Evolutionary conservation across 805 yeast species (phyloP).

Genomic region (Lachancea lanzarotensis): DNA sequence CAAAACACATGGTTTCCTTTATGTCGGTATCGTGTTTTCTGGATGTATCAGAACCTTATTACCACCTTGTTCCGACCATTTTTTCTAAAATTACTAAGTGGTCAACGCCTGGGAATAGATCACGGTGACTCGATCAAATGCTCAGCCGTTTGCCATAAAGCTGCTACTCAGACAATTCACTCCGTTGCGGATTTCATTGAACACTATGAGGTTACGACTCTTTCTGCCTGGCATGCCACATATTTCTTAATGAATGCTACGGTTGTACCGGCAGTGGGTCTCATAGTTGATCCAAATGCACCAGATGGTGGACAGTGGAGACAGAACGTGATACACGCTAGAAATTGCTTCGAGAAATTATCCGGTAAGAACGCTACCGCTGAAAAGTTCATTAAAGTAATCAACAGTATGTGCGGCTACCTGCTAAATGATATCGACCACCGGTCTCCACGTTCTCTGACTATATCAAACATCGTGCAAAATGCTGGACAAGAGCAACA

Average conservation of each 20-base stretch:
- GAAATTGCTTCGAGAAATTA: background rate
- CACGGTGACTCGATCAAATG: conserved; percentile 43
- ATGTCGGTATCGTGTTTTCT: conserved; percentile 45
- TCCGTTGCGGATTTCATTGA: conserved; percentile 40
- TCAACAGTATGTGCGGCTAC: conserved; percentile 4
- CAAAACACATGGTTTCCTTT: conserved; percentile 42
- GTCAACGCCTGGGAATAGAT: conserved; percentile 30
- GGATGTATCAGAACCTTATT: conserved; percentile 55
- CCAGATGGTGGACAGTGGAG: conserved; percentile 26
- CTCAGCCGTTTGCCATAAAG: conserved; percentile 42
- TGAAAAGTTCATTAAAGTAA: conserved; percentile 4
- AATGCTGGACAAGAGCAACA: background rate
- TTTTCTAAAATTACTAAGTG: conserved; percentile 41
- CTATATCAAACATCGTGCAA: background rate
- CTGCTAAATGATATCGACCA: background rate
- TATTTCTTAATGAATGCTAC: conserved; percentile 60
- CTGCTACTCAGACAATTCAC: conserved; percentile 46
- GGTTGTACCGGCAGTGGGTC: conserved; percentile 46
- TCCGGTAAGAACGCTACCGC: conserved; percentile 4
- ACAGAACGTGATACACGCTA: background rate
- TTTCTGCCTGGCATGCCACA: conserved; percentile 57
- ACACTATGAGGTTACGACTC: conserved; percentile 36
- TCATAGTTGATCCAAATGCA: conserved; percentile 39
- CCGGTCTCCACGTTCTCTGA: background rate
- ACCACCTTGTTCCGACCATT: conserved; percentile 50